Conservation (phyloP, 768 basidiomycete genomes). For the Nevesoporus exiguus region DNA sequence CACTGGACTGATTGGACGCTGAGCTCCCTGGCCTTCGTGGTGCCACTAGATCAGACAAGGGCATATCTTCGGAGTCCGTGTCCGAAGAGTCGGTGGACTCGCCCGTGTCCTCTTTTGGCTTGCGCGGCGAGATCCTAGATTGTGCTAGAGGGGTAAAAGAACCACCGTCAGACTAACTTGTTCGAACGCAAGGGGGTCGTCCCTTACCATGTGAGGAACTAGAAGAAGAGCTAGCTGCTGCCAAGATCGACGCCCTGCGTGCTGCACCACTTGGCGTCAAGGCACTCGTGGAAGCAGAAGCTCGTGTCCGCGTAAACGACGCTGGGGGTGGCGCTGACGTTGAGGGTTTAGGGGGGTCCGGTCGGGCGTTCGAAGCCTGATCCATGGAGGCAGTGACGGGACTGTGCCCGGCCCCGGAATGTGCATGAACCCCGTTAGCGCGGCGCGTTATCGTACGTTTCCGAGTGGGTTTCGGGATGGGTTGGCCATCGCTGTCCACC, state of each 20-base stretch:
- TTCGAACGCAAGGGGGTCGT: not conserved
- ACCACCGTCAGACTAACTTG: not conserved
- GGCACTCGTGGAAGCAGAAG: constrained; percentile 59
- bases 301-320: constrained; percentile 35
- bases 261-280: constrained; percentile 50
- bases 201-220: constrained; percentile 29
- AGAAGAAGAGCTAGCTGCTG: constrained; percentile 29
- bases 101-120: constrained; percentile 16
- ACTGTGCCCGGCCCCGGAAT: constrained; percentile 22
- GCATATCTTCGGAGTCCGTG: constrained; percentile 55
- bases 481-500: constrained; percentile 34
- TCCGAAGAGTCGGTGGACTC: constrained; percentile 33
- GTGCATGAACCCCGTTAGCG: constrained; percentile 1
- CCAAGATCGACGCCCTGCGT: constrained; percentile 44
- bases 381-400: not conserved
- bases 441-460: constrained; percentile 35
- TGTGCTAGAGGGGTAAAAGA: constrained; percentile 2
- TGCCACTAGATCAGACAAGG: constrained; percentile 57
- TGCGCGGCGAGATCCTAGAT: not conserved
- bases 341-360: constrained; percentile 11
- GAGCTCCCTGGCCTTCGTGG: constrained; percentile 69
- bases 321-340: constrained; percentile 32
- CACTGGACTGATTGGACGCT: constrained; percentile 32
- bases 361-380: not conserved
- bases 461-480: constrained; percentile 32